Percentiles rank a stretch among this genome's conserved stretches.
Evolutionary conservation across 371 early-diverging fungal species (phyloP).

Genomic region (Mortierella sp.): DNA sequence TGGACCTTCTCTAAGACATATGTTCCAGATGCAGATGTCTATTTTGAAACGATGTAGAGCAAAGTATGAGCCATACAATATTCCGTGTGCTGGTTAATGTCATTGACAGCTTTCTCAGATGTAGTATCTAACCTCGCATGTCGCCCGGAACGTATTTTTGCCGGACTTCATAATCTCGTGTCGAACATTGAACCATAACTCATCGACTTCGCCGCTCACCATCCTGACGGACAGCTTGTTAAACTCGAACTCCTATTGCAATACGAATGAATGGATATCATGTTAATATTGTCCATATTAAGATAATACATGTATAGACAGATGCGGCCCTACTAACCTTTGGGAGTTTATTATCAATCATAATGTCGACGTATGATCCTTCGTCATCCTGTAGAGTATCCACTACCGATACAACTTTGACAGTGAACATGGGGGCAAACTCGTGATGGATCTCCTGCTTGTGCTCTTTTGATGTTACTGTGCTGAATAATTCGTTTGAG

Average conservation of each 20-base stretch:
- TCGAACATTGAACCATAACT: slow-evolving; percentile 55
- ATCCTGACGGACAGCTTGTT: slow-evolving; percentile 67
- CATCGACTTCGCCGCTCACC: slow-evolving; percentile 71
- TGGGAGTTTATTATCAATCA: slow-evolving; percentile 69
- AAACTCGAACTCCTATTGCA: slow-evolving; percentile 59
- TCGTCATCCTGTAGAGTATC: slow-evolving; percentile 72
- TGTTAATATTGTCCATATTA: not conserved
- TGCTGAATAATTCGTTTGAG: slow-evolving; percentile 66
- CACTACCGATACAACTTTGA: slow-evolving; percentile 69
- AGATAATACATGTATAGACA: not conserved
- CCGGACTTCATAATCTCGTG: slow-evolving; percentile 72
- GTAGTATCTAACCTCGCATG: slow-evolving; percentile 67
- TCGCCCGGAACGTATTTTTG: slow-evolving; percentile 68
- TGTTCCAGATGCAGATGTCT: slow-evolving; percentile 74
- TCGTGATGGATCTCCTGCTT: slow-evolving; percentile 64
- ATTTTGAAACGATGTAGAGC: not conserved
- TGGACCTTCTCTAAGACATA: slow-evolving; percentile 75
- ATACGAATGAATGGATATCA: not conserved
- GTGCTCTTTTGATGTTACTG: slow-evolving; percentile 51
- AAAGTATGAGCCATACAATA: not conserved
- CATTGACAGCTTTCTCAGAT: not conserved
- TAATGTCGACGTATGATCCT: slow-evolving; percentile 70
- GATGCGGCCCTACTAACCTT: slow-evolving; percentile 55
- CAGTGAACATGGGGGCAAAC: slow-evolving; percentile 69
- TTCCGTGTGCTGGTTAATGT: not conserved